These are phyloP conservation scores for Neurospora hispaniola DNA, from an alignment of 495 filamentous ascomycete species.

Conservation along the genomic window DNA sequence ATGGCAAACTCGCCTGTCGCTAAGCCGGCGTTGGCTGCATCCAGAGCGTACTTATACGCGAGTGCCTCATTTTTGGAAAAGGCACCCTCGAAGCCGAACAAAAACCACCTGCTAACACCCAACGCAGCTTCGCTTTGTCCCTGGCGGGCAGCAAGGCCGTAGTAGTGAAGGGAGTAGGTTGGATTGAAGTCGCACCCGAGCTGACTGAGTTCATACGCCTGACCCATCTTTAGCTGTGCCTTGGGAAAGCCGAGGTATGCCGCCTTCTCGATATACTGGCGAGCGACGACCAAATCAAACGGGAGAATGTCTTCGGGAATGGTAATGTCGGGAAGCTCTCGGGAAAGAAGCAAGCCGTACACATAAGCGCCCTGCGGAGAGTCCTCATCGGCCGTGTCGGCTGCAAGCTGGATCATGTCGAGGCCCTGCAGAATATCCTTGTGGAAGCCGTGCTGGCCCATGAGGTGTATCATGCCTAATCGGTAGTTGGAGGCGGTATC, in stretches of 20 bases:
- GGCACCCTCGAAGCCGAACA: conserved; percentile 82
- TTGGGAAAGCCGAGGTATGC: conserved; percentile 95
- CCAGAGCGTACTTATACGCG: conserved; percentile 80
- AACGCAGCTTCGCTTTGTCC: conserved; percentile 84
- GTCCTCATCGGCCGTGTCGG: conserved; percentile 89
- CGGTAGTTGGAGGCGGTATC: conserved; percentile 95
- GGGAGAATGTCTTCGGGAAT: conserved; percentile 63
- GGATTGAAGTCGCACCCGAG: conserved; percentile 94
- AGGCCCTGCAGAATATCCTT: conserved; percentile 72
- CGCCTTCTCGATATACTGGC: conserved; percentile 89
- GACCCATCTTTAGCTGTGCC: conserved; percentile 94
- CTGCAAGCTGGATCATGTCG: conserved; percentile 69
- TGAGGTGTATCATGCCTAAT: conserved; percentile 92
- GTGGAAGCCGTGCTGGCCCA: conserved; percentile 81
- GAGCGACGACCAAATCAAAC: conserved; percentile 61
- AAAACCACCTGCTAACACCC: conserved; percentile 97
- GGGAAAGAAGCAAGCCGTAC: conserved; percentile 87
- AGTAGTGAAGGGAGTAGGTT: conserved; percentile 85
- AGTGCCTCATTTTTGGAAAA: conserved; percentile 94
- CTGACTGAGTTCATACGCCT: conserved; percentile 88
- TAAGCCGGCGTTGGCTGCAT: conserved; percentile 69
- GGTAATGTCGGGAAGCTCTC: conserved; percentile 78
- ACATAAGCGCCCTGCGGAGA: conserved; percentile 95
- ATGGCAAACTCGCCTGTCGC: conserved; percentile 92
- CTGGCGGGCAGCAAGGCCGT: conserved; percentile 83